phyloP scores from a whole-genome alignment of 2,329 filamentous ascomycete species.

The Ploettnerulaceae sp. region DNA sequence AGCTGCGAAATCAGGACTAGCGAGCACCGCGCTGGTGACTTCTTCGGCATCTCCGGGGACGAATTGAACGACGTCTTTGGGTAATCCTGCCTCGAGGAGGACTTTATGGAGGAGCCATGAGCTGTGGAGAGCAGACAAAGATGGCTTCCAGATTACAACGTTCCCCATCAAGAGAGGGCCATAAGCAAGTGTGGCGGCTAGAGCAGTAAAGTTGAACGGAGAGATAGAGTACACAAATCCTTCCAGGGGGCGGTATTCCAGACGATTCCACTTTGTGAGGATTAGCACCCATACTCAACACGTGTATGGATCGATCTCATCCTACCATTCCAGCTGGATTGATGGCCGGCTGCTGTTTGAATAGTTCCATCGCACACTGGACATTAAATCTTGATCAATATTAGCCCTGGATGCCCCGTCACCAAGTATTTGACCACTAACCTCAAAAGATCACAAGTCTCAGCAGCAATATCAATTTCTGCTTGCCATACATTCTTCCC shows the following conservation, averaged over 20 bases:
- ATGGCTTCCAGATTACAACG: conserved; percentile 94
- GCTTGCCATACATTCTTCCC: conserved; percentile 99
- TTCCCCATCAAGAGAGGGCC: conserved; percentile 87
- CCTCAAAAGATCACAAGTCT: conserved; percentile 38
- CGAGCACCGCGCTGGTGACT: conserved; percentile 72
- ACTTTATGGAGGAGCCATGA: conserved; percentile 90
- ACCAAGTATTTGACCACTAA: background rate
- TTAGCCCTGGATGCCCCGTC: conserved; percentile 57
- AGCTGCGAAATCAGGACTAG: conserved; percentile 77
- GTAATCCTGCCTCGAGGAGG: conserved; percentile 82
- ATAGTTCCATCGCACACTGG: conserved; percentile 86
- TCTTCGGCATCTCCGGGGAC: conserved; percentile 82
- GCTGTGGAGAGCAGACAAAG: conserved; percentile 76
- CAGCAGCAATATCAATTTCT: conserved; percentile 91
- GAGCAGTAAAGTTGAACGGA: conserved; percentile 96
- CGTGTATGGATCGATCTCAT: background rate
- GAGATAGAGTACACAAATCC: conserved; percentile 92
- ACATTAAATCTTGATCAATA: conserved; percentile 90
- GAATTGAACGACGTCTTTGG: conserved; percentile 86
- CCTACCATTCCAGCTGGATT: conserved; percentile 64
- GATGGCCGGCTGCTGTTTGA: conserved; percentile 79
- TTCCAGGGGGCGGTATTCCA: conserved; percentile 85
- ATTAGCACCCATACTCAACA: background rate
- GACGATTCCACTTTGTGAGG: conserved; percentile 66
- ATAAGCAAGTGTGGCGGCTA: conserved; percentile 78